Evolutionary conservation across 2,329 filamentous ascomycete species (phyloP).

Genomic region (Karstenula rhodostoma): DNA sequence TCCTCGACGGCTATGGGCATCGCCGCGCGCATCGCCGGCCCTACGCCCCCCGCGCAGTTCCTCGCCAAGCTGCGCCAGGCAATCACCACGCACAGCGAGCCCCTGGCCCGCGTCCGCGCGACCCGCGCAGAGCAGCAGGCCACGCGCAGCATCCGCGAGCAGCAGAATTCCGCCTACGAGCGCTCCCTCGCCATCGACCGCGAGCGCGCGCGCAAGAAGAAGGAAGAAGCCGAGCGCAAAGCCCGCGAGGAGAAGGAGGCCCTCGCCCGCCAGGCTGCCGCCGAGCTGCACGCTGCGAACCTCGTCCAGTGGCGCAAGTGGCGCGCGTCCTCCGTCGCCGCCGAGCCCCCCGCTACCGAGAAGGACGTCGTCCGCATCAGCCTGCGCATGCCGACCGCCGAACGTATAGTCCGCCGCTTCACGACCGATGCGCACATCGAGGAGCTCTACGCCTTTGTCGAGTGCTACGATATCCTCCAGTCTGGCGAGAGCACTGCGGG

Average conservation of each 20-base stretch:
- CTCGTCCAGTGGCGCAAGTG: conserved; percentile 79
- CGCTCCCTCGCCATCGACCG: conserved; percentile 86
- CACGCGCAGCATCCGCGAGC: conserved; percentile 78
- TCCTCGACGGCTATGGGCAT: conserved; percentile 90
- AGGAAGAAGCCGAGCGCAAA: conserved; percentile 74
- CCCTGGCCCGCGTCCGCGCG: conserved; percentile 77
- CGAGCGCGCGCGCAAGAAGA: conserved; percentile 78
- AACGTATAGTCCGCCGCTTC: conserved; percentile 82
- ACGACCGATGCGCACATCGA: conserved; percentile 74
- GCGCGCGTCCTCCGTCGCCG: conserved; percentile 72
- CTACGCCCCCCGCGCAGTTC: conserved; percentile 74
- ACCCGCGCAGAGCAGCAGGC: conserved; percentile 82
- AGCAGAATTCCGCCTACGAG: conserved; percentile 95
- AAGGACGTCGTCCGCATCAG: conserved; percentile 78
- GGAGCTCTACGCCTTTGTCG: conserved; percentile 94
- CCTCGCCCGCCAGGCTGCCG: conserved; percentile 69
- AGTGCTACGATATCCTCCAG: conserved; percentile 78
- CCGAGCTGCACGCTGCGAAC: conserved; percentile 64
- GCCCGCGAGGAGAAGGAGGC: conserved; percentile 72
- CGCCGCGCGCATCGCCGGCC: conserved; percentile 78
- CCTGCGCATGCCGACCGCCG: conserved; percentile 69
- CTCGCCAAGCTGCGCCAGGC: conserved; percentile 76
- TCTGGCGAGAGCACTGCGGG: conserved; percentile 49
- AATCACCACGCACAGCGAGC: conserved; percentile 77
- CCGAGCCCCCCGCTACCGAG: conserved; percentile 71